These are phyloP conservation scores for Grifola frondosa DNA, from an alignment of 1,284 basidiomycete species.

Conservation along the genomic window DNA sequence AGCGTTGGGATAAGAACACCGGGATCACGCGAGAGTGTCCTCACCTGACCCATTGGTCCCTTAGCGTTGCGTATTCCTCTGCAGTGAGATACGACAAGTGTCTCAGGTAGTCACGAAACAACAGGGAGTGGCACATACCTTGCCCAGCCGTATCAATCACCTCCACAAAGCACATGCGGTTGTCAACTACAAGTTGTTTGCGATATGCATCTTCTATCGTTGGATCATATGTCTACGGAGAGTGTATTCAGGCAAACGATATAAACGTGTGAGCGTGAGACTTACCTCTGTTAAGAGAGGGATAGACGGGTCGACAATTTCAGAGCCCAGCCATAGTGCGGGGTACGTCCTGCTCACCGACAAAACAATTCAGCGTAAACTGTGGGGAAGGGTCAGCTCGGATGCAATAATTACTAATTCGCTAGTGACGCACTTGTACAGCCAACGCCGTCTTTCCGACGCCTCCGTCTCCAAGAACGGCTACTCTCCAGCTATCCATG, in stretches of 20 bases:
- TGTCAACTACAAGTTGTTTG: constrained; percentile 89
- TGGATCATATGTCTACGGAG: constrained; percentile 75
- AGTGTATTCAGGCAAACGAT: constrained; percentile 1
- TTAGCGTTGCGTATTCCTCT: constrained; percentile 97
- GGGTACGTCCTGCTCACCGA: constrained; percentile 53
- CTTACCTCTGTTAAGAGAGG: constrained; percentile 22
- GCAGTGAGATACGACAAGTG: constrained; percentile 18
- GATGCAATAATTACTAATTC: constrained; percentile 5
- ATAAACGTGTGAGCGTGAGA: not conserved
- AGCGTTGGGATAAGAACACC: constrained; percentile 12
- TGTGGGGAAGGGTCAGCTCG: constrained; percentile 32
- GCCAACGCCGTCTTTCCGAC: constrained; percentile 97
- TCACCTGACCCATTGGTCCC: constrained; percentile 98
- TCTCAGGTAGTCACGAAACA: constrained; percentile 11
- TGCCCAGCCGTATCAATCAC: constrained; percentile 94
- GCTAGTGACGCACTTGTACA: constrained; percentile 74
- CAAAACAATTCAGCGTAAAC: constrained; percentile 93
- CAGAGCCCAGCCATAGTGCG: constrained; percentile 20
- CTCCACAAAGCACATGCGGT: constrained; percentile 89
- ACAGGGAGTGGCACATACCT: constrained; percentile 52
- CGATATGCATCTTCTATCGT: constrained; percentile 96
- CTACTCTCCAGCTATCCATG: constrained; percentile 91
- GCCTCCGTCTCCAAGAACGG: constrained; percentile 95
- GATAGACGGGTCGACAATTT: constrained; percentile 14
- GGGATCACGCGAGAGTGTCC: constrained; percentile 32